These are phyloP conservation scores for Paecilomyces sp. DNA, from an alignment of 2,329 filamentous ascomycete species.

Conservation along the genomic window DNA sequence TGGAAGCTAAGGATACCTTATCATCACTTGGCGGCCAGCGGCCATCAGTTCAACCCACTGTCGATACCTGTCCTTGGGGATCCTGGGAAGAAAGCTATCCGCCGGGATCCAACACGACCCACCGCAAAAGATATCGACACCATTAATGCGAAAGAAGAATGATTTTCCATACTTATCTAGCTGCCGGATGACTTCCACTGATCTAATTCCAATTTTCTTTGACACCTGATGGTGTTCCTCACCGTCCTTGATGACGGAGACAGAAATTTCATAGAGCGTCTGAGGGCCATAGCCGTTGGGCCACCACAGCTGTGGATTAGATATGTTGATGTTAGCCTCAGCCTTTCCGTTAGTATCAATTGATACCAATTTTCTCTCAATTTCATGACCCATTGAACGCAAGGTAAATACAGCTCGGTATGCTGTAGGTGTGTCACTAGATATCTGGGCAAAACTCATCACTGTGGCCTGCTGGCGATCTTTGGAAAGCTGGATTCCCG, in stretches of 20 bases:
- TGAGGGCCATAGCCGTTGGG: slow-evolving; percentile 54
- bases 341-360: slow-evolving; percentile 27
- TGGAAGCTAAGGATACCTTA: slow-evolving; percentile 23
- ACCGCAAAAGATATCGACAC: slow-evolving; percentile 57
- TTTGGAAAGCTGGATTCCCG: slow-evolving; percentile 31
- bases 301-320: slow-evolving; percentile 51
- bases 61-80: slow-evolving; percentile 47
- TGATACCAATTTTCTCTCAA: slow-evolving; percentile 37
- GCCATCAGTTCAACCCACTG: slow-evolving; percentile 56
- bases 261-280: slow-evolving; percentile 49
- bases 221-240: slow-evolving; percentile 37
- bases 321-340: slow-evolving; percentile 19
- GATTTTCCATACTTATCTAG: slow-evolving; percentile 51
- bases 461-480: slow-evolving; percentile 35
- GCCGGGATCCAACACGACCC: slow-evolving; percentile 62
- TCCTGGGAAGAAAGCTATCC: slow-evolving; percentile 52
- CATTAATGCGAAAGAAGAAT: slow-evolving; percentile 60
- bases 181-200: slow-evolving; percentile 30
- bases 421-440: slow-evolving; percentile 24
- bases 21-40: slow-evolving; percentile 57
- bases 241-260: slow-evolving; percentile 32
- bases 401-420: slow-evolving; percentile 2
- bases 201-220: slow-evolving; percentile 51
- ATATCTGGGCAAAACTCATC: slow-evolving; percentile 29
- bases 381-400: slow-evolving; percentile 6